Conservation (phyloP, 768 basidiomycete genomes). For the Tylopilus sp. region DNA sequence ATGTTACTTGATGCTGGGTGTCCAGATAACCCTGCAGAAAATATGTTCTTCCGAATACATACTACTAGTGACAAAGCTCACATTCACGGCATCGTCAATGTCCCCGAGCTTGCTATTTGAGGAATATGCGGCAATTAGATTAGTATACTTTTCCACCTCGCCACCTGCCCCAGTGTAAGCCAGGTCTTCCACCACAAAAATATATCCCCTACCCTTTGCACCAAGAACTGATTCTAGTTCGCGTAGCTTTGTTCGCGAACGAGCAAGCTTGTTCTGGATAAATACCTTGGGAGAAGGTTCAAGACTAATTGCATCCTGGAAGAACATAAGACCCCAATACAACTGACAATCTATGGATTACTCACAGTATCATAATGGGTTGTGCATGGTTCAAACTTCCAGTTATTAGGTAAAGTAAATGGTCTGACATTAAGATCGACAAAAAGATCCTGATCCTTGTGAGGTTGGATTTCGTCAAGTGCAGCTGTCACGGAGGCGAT, state of each 20-base stretch:
- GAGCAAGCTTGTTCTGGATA: conserved; percentile 73
- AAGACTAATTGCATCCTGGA: conserved; percentile 47
- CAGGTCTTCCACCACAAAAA: neutral
- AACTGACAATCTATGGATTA: neutral
- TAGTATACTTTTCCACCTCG: conserved; percentile 51
- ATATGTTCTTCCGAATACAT: neutral
- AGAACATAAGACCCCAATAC: neutral
- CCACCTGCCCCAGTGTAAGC: conserved; percentile 37
- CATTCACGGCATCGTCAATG: conserved; percentile 39
- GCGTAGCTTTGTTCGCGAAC: conserved; percentile 55
- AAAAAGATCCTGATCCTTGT: conserved; percentile 67
- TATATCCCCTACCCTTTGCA: conserved; percentile 52
- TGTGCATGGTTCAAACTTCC: conserved; percentile 71
- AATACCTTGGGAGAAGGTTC: conserved; percentile 73
- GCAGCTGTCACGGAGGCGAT: conserved; percentile 44
- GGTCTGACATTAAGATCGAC: conserved; percentile 66
- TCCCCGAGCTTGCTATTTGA: conserved; percentile 49
- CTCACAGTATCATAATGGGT: conserved; percentile 75
- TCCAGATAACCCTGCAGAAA: conserved; percentile 57
- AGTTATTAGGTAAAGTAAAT: conserved; percentile 63
- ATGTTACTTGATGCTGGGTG: conserved; percentile 53
- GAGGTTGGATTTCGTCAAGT: conserved; percentile 50
- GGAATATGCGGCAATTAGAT: conserved; percentile 45
- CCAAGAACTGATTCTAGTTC: conserved; percentile 58
- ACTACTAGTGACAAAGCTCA: neutral